Percentiles rank a stretch among this genome's conserved stretches.
These are phyloP conservation scores for Tieghemostelium lacteum DNA, from an alignment of 78 protist genomes.

Conservation along the genomic window DNA sequence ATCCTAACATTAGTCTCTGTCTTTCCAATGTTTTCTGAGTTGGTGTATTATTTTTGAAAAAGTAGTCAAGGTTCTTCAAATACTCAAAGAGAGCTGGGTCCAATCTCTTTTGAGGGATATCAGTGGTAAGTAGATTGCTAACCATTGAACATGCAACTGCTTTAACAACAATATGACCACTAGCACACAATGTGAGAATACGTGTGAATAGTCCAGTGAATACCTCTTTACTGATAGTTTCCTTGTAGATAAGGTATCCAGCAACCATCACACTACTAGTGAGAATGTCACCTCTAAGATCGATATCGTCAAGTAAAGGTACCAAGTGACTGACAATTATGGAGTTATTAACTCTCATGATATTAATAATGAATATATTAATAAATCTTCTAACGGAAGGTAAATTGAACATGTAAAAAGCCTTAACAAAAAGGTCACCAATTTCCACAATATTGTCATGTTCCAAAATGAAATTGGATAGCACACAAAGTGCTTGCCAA, in stretches of 20 bases:
- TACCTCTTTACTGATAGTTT: neutral
- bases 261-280: constrained; percentile 19
- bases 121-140: neutral
- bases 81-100: neutral
- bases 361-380: constrained; percentile 42
- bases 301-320: constrained; percentile 23
- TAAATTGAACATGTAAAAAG: constrained; percentile 32
- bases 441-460: neutral
- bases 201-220: constrained; percentile 14
- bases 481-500: constrained; percentile 56
- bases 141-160: constrained; percentile 12
- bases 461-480: neutral
- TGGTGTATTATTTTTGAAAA: constrained; percentile 36
- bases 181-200: constrained; percentile 20
- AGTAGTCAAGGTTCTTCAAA: constrained; percentile 26
- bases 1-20: constrained; percentile 10
- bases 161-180: constrained; percentile 44
- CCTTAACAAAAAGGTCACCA: neutral
- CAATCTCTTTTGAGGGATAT: neutral
- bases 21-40: constrained; percentile 23
- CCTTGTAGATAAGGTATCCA: constrained; percentile 15
- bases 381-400: constrained; percentile 64
- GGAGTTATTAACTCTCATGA: constrained; percentile 7
- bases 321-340: constrained; percentile 20
- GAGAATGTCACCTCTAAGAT: constrained; percentile 69